Conservation (phyloP, 108 stramenopile species). For the Pseudonitzschia multistriata region DNA sequence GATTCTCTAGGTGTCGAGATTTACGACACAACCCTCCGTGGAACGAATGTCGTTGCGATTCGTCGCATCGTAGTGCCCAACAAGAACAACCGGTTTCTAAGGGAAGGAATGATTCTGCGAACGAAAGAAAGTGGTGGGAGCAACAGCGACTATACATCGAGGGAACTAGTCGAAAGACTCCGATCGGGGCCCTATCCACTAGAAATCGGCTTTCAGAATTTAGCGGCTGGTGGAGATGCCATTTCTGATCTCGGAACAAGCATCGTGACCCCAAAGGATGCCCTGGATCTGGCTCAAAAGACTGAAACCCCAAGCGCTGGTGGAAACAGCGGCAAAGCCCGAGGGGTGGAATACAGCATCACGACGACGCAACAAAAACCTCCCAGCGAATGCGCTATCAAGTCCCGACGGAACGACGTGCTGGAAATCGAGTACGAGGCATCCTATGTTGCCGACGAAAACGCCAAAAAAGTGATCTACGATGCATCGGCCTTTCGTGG, state of each 20-base stretch:
- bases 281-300: conserved; percentile 39
- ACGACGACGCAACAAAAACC: conserved; percentile 16
- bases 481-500: conserved; percentile 51
- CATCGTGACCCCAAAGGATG: conserved; percentile 55
- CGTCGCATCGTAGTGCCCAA: conserved; percentile 15
- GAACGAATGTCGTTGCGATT: conserved; percentile 20
- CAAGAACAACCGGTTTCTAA: conserved; percentile 11
- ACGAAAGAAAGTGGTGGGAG: not conserved
- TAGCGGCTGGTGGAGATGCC: conserved; percentile 55
- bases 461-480: conserved; percentile 20
- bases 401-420: conserved; percentile 55
- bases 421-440: conserved; percentile 60
- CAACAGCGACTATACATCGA: not conserved
- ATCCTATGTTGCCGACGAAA: conserved; percentile 14
- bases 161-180: conserved; percentile 30
- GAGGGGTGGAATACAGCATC: conserved; percentile 13
- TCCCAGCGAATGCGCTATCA: conserved; percentile 26
- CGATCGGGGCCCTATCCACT: conserved; percentile 49
- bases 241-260: conserved; percentile 45
- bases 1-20: conserved; percentile 29
- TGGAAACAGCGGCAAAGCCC: not conserved
- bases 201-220: conserved; percentile 42
- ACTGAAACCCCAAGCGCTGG: conserved; percentile 17
- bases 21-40: conserved; percentile 16
- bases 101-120: conserved; percentile 25